Conservation (phyloP, 495 filamentous ascomycete genomes). For the Trichoderma asperelloides region DNA sequence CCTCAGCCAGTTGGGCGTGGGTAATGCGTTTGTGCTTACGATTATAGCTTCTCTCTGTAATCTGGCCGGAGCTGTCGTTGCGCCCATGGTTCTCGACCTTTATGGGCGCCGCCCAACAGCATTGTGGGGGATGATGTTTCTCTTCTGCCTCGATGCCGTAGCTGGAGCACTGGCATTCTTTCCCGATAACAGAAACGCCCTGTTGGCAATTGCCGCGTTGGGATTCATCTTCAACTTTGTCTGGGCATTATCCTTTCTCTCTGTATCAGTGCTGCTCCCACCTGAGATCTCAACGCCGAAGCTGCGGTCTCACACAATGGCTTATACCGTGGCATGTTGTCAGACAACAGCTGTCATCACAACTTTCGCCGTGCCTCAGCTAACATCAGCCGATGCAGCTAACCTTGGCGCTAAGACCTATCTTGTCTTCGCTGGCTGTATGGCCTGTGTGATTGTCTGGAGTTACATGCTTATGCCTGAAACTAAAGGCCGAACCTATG, state of each 20-base stretch:
- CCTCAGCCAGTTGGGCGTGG: neutral
- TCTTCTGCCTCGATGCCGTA: neutral
- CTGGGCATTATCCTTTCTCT: neutral
- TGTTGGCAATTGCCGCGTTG: neutral
- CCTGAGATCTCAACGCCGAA: constrained; percentile 19
- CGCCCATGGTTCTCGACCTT: neutral
- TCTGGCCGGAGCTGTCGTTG: neutral
- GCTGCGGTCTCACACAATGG: constrained; percentile 21
- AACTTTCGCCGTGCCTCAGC: constrained; percentile 22
- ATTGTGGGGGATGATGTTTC: neutral
- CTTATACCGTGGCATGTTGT: constrained; percentile 18
- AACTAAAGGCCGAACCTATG: constrained; percentile 11
- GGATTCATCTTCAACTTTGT: neutral
- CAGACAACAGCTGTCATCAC: constrained; percentile 18
- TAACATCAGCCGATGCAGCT: constrained; percentile 21
- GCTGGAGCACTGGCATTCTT: neutral
- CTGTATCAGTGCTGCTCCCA: constrained; percentile 10
- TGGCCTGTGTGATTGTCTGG: constrained; percentile 9
- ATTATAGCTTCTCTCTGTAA: neutral
- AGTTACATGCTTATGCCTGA: constrained; percentile 10
- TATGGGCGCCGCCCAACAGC: neutral
- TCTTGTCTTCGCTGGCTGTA: constrained; percentile 18
- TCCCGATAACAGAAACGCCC: neutral
- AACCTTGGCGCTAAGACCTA: constrained; percentile 23
- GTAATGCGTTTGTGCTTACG: neutral